Percentiles rank a stretch among this genome's conserved stretches.
These are phyloP conservation scores for Knoxia roxburghii DNA, from an alignment of 257 asterid species.

Conservation along the genomic window DNA sequence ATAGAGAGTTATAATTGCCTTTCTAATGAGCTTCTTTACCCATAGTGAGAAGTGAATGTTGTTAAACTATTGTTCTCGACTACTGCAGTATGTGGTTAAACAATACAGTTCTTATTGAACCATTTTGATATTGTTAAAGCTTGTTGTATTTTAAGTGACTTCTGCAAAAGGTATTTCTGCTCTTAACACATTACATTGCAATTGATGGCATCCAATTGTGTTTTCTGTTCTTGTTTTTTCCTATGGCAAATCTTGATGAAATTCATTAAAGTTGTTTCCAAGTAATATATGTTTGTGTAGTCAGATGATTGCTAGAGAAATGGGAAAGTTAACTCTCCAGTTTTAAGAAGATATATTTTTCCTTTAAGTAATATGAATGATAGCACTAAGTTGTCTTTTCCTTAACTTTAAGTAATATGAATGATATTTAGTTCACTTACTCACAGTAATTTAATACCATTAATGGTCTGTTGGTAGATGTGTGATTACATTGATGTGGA, in stretches of 20 bases:
- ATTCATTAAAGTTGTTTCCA: background rate
- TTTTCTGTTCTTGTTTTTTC: background rate
- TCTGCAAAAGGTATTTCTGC: slow-evolving; percentile 35
- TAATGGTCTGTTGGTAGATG: background rate
- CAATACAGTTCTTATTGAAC: background rate
- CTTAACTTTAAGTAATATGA: background rate
- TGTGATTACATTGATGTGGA: background rate
- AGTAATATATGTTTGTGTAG: too few relatives aligned
- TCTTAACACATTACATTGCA: background rate
- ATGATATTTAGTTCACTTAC: background rate
- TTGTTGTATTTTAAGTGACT: slow-evolving; percentile 23
- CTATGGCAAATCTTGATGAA: too few relatives aligned
- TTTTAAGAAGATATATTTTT: background rate
- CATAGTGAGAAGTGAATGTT: background rate
- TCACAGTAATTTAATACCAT: background rate
- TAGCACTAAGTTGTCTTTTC: background rate
- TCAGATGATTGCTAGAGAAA: too few relatives aligned
- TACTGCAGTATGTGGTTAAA: background rate
- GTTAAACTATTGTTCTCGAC: too few relatives aligned
- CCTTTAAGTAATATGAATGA: background rate
- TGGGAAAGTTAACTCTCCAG: background rate
- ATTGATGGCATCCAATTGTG: background rate
- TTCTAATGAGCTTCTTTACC: background rate
- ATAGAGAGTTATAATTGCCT: background rate
- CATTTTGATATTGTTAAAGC: background rate